A percentile compares a stretch with the other conserved stretches of the same genome.
Conservation (phyloP, 1,284 basidiomycete species). For the Marasmius oreades region DNA sequence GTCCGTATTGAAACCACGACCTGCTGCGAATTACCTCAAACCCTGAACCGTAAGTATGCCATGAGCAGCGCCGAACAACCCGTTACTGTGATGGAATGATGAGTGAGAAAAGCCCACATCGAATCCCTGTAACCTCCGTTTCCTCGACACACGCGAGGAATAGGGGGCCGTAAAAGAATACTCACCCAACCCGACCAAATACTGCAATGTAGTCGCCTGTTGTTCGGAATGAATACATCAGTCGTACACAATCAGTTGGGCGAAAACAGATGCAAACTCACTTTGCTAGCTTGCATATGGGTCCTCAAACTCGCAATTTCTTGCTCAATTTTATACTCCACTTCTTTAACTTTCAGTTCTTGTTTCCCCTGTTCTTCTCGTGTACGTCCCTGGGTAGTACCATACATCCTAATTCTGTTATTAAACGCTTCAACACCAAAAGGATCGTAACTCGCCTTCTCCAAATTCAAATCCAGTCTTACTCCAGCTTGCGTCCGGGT, state of each 20-base stretch:
- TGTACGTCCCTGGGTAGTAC: constrained; percentile 64
- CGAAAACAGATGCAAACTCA: constrained; percentile 13
- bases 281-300: constrained; percentile 91
- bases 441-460: constrained; percentile 52
- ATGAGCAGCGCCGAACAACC: constrained; percentile 85
- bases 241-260: constrained; percentile 23
- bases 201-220: constrained; percentile 80
- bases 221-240: constrained; percentile 5
- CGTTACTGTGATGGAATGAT: constrained; percentile 51
- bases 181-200: constrained; percentile 80
- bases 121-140: too few relatives aligned
- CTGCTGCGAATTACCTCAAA: too few relatives aligned
- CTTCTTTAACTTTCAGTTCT: constrained; percentile 97
- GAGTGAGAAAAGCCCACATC: constrained; percentile 11
- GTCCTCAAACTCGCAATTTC: constrained; percentile 92
- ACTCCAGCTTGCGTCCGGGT: constrained; percentile 93
- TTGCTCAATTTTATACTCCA: constrained; percentile 95
- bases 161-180: constrained; percentile 14
- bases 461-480: constrained; percentile 91
- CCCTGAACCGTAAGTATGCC: constrained; percentile 75
- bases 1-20: too few relatives aligned
- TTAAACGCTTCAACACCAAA: background rate
- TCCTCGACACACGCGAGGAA: too few relatives aligned
- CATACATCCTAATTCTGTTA: background rate
- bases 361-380: constrained; percentile 91